Percentiles rank a stretch among this genome's conserved stretches.
Evolutionary conservation across 305 asterid species (phyloP).

Genomic region (Lippia alba): DNA sequence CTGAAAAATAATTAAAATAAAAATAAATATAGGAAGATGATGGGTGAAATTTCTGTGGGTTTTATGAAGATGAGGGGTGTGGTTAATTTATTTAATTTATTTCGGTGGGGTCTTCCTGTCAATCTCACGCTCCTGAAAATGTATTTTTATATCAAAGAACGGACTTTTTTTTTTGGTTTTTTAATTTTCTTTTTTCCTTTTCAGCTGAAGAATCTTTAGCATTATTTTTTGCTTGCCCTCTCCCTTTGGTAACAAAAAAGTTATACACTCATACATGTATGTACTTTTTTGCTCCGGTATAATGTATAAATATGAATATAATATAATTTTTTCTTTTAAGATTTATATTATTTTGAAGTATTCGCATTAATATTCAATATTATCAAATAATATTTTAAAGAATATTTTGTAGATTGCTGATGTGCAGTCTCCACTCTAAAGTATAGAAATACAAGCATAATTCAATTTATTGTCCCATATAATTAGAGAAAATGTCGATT

Average conservation of each 20-base stretch:
- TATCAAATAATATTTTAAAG: no score
- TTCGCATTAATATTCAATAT: no score
- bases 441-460: no score
- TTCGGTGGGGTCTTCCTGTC: slow-evolving; percentile 97
- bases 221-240: slow-evolving; percentile 38
- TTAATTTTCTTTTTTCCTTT: slow-evolving; percentile 29
- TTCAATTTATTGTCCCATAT: no score
- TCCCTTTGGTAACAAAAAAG: slow-evolving; percentile 22
- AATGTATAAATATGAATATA: no score
- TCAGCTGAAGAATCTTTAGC: slow-evolving; percentile 65
- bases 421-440: no score
- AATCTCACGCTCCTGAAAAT: slow-evolving; percentile 57
- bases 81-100: slow-evolving; percentile 87
- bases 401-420: no score
- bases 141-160: slow-evolving; percentile 29
- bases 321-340: no score
- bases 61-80: slow-evolving; percentile 69
- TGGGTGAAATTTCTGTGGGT: slow-evolving; percentile 83
- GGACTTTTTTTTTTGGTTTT: slow-evolving; percentile 10
- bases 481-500: no score
- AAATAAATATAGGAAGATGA: slow-evolving; percentile 37
- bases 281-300: neutral
- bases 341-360: no score
- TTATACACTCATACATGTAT: neutral
- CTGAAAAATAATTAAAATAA: slow-evolving; percentile 27